phyloP scores from a whole-genome alignment of 2,329 filamentous ascomycete genomes.

The Elsinoe perseae region DNA sequence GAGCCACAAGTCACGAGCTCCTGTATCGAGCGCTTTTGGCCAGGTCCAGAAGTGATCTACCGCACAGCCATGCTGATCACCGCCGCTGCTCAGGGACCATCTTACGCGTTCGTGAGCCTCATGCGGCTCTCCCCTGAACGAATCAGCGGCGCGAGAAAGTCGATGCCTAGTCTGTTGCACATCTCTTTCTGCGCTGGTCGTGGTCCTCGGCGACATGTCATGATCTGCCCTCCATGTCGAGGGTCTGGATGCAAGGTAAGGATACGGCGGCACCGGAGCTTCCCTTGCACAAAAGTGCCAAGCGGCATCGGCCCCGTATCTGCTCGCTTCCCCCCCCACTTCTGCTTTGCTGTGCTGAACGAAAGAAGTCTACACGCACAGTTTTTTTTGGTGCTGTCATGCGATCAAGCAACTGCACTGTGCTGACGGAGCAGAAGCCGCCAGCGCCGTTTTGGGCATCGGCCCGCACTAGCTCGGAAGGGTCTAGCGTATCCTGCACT shows the following conservation, averaged over 20 bases:
- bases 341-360: no score
- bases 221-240: not conserved
- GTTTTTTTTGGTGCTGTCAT: not conserved
- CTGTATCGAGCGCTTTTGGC: not conserved
- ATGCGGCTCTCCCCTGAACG: not conserved
- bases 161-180: not conserved
- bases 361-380: no score
- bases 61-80: conserved; percentile 9
- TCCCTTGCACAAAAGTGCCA: not conserved
- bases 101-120: not conserved
- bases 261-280: not conserved
- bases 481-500: not conserved
- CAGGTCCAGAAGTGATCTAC: conserved; percentile 8
- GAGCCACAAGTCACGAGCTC: not conserved
- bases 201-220: not conserved
- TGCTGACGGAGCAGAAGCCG: not conserved
- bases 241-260: not conserved
- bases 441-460: not conserved
- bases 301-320: not conserved
- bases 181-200: not conserved
- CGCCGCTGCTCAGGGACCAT: not conserved
- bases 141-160: not conserved
- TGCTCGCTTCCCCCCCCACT: no score
- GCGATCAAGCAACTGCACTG: not conserved
- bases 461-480: not conserved